Percentiles rank a stretch among this genome's conserved stretches.
phyloP scores from a whole-genome alignment of 768 basidiomycete species.

The Rickenella mellea region DNA sequence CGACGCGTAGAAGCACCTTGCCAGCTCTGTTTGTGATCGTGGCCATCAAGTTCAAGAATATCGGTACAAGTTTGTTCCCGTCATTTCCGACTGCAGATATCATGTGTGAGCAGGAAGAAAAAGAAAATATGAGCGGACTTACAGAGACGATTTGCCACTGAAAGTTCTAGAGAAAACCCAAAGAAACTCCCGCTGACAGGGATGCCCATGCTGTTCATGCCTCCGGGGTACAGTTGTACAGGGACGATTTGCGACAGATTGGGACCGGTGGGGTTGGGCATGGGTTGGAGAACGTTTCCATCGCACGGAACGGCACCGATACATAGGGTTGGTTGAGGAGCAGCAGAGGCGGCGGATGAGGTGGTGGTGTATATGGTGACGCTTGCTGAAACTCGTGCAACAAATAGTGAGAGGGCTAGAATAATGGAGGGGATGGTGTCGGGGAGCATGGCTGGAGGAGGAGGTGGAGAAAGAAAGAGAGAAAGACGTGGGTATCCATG shows the following conservation, averaged over 20 bases:
- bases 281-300: slow-evolving; percentile 37
- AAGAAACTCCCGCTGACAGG: slow-evolving; percentile 47
- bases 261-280: slow-evolving; percentile 30
- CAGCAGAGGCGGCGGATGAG: slow-evolving; percentile 23
- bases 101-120: neutral
- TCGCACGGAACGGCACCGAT: slow-evolving; percentile 45
- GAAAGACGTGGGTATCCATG: too few species aligned
- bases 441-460: too few species aligned
- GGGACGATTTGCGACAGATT: slow-evolving; percentile 28
- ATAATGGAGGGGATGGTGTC: too few species aligned
- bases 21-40: slow-evolving; percentile 62
- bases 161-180: slow-evolving; percentile 72
- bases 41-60: slow-evolving; percentile 71
- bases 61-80: slow-evolving; percentile 29
- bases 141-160: slow-evolving; percentile 59
- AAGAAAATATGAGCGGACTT: slow-evolving; percentile 19
- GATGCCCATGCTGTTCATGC: slow-evolving; percentile 27
- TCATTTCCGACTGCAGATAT: slow-evolving; percentile 13
- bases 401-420: too few species aligned
- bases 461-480: too few species aligned
- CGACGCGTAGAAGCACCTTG: slow-evolving; percentile 54
- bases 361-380: slow-evolving; percentile 8
- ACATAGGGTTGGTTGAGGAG: slow-evolving; percentile 23
- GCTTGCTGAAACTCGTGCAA: neutral
- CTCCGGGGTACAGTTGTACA: slow-evolving; percentile 10